phyloP scores from a whole-genome alignment of 1,139 yeast species.

The Taphrina flavorubra region DNA sequence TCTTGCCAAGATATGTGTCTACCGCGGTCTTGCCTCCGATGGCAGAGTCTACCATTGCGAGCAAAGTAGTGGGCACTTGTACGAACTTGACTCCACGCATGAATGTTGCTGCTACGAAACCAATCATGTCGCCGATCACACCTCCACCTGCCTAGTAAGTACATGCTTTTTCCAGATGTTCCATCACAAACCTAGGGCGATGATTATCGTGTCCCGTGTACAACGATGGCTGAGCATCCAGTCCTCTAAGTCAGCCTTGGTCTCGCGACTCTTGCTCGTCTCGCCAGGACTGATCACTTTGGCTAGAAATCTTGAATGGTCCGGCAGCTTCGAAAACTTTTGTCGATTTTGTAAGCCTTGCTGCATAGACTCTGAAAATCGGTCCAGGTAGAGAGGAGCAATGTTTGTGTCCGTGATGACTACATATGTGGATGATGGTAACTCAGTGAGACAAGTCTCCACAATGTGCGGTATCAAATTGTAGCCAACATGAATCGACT shows the following conservation, averaged over 20 bases:
- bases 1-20: constrained; percentile 96
- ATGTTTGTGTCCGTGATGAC: constrained; percentile 86
- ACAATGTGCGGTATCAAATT: constrained; percentile 78
- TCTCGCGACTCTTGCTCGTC: constrained; percentile 81
- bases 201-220: constrained; percentile 91
- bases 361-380: constrained; percentile 59
- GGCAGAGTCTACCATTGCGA: constrained; percentile 98
- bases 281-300: constrained; percentile 93
- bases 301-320: constrained; percentile 65
- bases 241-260: constrained; percentile 94
- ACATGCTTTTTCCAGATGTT: background rate
- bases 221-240: constrained; percentile 83
- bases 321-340: constrained; percentile 38
- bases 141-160: constrained; percentile 64
- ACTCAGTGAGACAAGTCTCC: constrained; percentile 63
- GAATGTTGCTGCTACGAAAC: constrained; percentile 96
- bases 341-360: constrained; percentile 48
- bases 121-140: constrained; percentile 98
- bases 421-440: constrained; percentile 88
- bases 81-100: constrained; percentile 97
- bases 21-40: constrained; percentile 99
- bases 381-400: constrained; percentile 53
- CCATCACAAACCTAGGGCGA: constrained; percentile 73
- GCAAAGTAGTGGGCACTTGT: constrained; percentile 90
- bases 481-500: constrained; percentile 90